Conservation (phyloP, 1,139 yeast genomes). For the Taphrina communis region DNA sequence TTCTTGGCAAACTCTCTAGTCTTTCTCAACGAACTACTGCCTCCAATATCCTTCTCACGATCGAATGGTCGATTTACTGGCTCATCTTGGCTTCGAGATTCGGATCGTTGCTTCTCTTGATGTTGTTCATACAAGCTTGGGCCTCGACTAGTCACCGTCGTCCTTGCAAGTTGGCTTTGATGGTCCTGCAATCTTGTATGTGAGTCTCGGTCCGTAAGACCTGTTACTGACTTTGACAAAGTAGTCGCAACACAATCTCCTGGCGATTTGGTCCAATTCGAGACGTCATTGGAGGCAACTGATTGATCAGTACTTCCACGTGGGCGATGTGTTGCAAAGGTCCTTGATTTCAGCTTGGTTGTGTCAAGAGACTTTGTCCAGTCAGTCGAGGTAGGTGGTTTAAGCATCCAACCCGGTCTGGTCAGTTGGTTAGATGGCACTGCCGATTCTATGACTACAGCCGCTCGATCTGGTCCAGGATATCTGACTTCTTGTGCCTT, state of each 20-base stretch:
- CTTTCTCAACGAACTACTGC: slow-evolving; percentile 36
- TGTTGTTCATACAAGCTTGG: slow-evolving; percentile 24
- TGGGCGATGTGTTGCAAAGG: slow-evolving; percentile 36
- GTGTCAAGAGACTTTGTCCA: slow-evolving; percentile 42
- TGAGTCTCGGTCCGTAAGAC: background rate
- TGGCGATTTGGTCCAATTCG: slow-evolving; percentile 39
- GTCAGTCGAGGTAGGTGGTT: slow-evolving; percentile 45
- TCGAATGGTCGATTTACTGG: slow-evolving; percentile 46
- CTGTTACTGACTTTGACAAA: background rate
- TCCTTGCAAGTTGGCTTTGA: background rate
- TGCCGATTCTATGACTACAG: too few species aligned
- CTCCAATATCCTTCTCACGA: slow-evolving; percentile 46
- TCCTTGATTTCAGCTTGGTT: slow-evolving; percentile 44
- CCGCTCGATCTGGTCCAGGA: too few species aligned
- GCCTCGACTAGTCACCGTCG: background rate
- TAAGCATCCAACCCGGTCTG: slow-evolving; percentile 46
- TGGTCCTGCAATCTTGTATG: background rate
- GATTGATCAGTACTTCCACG: background rate
- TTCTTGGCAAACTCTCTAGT: slow-evolving; percentile 40
- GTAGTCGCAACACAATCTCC: slow-evolving; percentile 36
- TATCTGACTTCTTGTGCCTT: too few species aligned
- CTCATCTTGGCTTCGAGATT: slow-evolving; percentile 40
- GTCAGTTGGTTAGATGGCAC: too few species aligned
- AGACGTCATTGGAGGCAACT: background rate
- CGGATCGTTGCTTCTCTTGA: slow-evolving; percentile 43